These are phyloP conservation scores for Aspergillaceae sp. DNA, from an alignment of 2,329 filamentous ascomycete genomes.

Conservation along the genomic window DNA sequence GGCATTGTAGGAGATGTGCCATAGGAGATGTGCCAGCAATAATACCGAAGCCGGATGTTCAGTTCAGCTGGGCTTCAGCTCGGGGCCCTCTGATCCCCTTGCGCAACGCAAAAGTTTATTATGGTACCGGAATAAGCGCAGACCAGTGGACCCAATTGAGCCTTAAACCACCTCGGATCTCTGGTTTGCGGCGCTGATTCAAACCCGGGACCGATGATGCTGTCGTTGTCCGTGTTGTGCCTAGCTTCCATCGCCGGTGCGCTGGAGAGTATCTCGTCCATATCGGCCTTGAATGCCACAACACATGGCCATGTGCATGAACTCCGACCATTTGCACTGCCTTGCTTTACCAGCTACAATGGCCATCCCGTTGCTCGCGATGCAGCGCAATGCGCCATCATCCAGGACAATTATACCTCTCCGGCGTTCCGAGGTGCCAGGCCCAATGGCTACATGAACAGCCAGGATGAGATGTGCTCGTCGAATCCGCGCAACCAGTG, in stretches of 20 bases:
- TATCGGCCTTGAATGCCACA: constrained; percentile 4
- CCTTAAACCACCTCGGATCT: too few relatives aligned
- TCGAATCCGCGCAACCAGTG: constrained; percentile 11
- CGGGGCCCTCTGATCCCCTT: too few relatives aligned
- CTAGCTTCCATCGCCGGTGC: not conserved
- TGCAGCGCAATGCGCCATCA: constrained; percentile 2
- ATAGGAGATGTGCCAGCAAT: too few relatives aligned
- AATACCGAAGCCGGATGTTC: too few relatives aligned
- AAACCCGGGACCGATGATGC: not conserved
- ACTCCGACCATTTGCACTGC: constrained; percentile 6
- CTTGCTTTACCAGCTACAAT: constrained; percentile 9
- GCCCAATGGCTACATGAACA: constrained; percentile 16
- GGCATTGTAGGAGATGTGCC: too few relatives aligned
- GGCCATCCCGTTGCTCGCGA: constrained; percentile 3
- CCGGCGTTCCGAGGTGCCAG: constrained; percentile 9
- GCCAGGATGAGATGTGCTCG: constrained; percentile 14
- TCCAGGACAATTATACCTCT: constrained; percentile 8
- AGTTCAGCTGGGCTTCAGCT: too few relatives aligned
- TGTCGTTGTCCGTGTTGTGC: not conserved
- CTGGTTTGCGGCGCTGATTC: too few relatives aligned
- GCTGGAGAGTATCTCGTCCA: not conserved
- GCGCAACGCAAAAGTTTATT: too few relatives aligned
- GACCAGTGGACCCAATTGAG: too few relatives aligned
- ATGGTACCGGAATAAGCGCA: too few relatives aligned
- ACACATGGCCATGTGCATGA: constrained; percentile 5